Evolutionary conservation across 306 rosid genomes (phyloP), one percentile per base, ranked within the genome.

Genomic region (Arachis stenosperma): DNA sequence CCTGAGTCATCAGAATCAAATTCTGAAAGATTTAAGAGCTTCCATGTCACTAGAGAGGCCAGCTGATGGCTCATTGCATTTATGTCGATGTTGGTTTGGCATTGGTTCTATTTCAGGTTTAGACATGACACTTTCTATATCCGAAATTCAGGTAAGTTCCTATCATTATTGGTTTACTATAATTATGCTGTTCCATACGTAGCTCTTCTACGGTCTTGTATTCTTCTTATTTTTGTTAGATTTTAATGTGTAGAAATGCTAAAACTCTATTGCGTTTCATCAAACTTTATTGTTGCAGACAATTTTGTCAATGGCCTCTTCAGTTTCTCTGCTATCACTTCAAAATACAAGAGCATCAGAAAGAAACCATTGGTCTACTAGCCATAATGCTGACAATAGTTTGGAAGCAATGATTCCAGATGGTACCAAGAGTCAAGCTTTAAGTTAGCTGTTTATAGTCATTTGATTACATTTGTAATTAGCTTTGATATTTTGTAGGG

Each of bases 381-480:
- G 74, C 72, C 85, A 78, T 68, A 87, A 82, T 78, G 64, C 63
- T 41, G 75, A 83, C 51, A 82, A 69, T 71, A 69, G 62, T 76
- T 70, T 85, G 82, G 94, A 85, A 78, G 79, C 83, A 59, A 43
- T 84, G 82, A 66, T 91, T 82, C 97, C 98, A 61, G 73, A 93
- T 76, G 98, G 98, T 93, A 89, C 61, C 64, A 9, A 2, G 55
- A 59, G 65, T 50, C 77, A 69, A 58, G 33, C 51, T 70, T 62
- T 71, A 67, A 65, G 57, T 50, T 71, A 63, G 71, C 69, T 37
- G 69, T 50, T 78, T 77, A 30, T 75, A 69, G 40, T 71, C 67
- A 65, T 43, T 67, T 65, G 60, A 53, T 70, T 77, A 63, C 78
- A 63, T 75, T 85, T 78, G 75, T 84, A 78, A 41, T 79, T 75